These are phyloP conservation scores for Nicotiana noctiflora DNA, from an alignment of 257 asterid genomes.

Conservation along the genomic window DNA sequence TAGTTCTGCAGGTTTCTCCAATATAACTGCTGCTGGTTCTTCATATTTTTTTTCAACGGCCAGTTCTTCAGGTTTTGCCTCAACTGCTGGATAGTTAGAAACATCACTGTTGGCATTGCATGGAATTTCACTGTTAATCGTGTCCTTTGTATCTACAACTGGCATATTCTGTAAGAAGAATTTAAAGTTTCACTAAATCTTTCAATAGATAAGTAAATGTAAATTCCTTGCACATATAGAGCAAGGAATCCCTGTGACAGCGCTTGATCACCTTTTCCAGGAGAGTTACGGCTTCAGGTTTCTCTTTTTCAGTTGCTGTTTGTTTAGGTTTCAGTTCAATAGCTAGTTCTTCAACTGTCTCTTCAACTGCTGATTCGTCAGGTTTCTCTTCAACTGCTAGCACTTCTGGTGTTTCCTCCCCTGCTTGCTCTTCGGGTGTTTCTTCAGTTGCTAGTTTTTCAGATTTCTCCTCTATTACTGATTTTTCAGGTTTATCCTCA, in stretches of 20 bases:
- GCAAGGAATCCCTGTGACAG: not conserved
- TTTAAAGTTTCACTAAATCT: not conserved
- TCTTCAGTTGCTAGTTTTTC: not conserved
- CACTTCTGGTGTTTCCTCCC: not conserved
- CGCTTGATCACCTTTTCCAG: not conserved
- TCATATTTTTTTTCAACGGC: not conserved
- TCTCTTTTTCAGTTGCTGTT: not conserved
- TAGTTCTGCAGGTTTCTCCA: not conserved
- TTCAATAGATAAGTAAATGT: not conserved
- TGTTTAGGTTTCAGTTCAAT: not conserved
- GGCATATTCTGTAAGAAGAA: not conserved
- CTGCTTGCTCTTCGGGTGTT: not conserved
- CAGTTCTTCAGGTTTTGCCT: not conserved
- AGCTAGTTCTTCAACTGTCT: not conserved
- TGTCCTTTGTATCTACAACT: not conserved
- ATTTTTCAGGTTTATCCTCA: slow-evolving; percentile 2
- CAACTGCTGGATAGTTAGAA: not conserved
- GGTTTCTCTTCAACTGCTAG: not conserved
- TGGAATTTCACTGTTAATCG: not conserved
- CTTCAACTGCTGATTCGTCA: not conserved
- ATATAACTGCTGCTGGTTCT: not conserved
- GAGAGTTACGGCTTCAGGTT: not conserved
- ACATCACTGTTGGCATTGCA: not conserved
- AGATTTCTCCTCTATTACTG: not conserved
- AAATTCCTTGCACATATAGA: not conserved